These are phyloP conservation scores for Cylindricascospora bacillispora DNA, from an alignment of 1,139 yeast species.

Conservation along the genomic window DNA sequence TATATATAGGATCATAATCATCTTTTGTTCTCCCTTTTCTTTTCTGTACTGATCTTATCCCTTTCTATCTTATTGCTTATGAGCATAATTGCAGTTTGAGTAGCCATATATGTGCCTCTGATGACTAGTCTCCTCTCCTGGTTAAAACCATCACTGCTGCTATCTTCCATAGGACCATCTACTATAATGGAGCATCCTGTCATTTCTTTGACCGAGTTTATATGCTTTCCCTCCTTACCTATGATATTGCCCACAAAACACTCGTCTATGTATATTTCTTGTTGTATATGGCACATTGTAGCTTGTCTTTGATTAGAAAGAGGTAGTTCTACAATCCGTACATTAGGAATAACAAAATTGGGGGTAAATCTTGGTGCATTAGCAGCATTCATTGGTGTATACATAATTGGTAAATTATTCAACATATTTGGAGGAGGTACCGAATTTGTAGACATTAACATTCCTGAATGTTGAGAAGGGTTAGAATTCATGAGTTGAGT, in stretches of 20 bases:
- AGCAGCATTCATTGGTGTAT: constrained; percentile 18
- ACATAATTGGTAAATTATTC: constrained; percentile 6
- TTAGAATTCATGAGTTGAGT: too few relatives aligned
- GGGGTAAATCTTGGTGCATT: constrained; percentile 19
- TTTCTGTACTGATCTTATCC: constrained; percentile 16
- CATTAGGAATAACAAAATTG: constrained; percentile 17
- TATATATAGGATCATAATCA: too few relatives aligned
- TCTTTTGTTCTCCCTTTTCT: too few relatives aligned
- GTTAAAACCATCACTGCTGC: too few relatives aligned
- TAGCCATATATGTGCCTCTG: constrained; percentile 56
- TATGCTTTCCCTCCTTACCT: constrained; percentile 77
- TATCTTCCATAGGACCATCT: constrained; percentile 39
- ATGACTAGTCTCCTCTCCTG: constrained; percentile 61
- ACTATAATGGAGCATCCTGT: constrained; percentile 70
- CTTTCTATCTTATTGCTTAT: constrained; percentile 61
- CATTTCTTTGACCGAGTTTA: constrained; percentile 63
- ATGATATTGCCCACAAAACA: constrained; percentile 73
- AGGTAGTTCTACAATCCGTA: constrained; percentile 17
- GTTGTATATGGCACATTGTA: constrained; percentile 24
- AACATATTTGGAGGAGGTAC: constrained; percentile 1
- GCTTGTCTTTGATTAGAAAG: too few relatives aligned
- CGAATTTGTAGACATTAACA: too few relatives aligned
- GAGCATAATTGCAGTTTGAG: constrained; percentile 65
- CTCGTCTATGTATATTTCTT: constrained; percentile 67
- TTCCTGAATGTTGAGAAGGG: too few relatives aligned